Evolutionary conservation across 2,329 filamentous ascomycete genomes (phyloP), one percentile per base, ranked within the genome.

Genomic region (Aspergillus melleus): DNA sequence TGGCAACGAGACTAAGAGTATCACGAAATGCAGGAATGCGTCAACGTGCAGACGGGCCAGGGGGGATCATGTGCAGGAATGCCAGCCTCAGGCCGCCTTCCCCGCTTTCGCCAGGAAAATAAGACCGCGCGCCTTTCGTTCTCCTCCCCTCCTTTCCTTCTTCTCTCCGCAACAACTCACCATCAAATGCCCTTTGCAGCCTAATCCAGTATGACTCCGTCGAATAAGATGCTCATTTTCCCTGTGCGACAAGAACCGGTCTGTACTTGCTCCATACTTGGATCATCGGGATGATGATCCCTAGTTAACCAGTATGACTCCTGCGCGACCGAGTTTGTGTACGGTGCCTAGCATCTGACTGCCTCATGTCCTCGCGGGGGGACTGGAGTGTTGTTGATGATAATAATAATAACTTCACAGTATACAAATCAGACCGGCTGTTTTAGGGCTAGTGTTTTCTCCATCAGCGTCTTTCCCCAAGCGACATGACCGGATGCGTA

Each of bases 241-340:
- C 56, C 56, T 24, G 52, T 50, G 56, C 56, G 52, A 54, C 56
- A 42, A 53, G 19, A 20, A 20, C 49, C 22, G 14, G 56, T 32
- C 49, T 49, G 36, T 52, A 42, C 49, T 44, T 39, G 11, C 36
- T 44, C 19, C 42, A 24, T n/a, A 24, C 26, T 19, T 5, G 36
- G 49, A n/a, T 14, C 19, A 20, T 22, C 30, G 30, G 12, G 19
- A 51, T 42, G 46, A 29, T 57, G 24, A 22, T 36, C n/a, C n/a
- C 11, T 29, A 16, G 32, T 36, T 44, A 6, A 47, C 20, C 19
- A 14, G 44, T 29, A 52, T 58, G 54, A 22, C 49, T 50, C 46
- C 49, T 50, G 20, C 26, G 32, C 19, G 46, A 32, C 32, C 30
- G 32, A 30, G 16, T 32, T 24, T 11, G 19, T 39, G 46, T 49